A percentile compares a stretch with the other conserved stretches of the same genome.
Conservation (phyloP, 441 rosid genomes). For the Adansonia gregorii region DNA sequence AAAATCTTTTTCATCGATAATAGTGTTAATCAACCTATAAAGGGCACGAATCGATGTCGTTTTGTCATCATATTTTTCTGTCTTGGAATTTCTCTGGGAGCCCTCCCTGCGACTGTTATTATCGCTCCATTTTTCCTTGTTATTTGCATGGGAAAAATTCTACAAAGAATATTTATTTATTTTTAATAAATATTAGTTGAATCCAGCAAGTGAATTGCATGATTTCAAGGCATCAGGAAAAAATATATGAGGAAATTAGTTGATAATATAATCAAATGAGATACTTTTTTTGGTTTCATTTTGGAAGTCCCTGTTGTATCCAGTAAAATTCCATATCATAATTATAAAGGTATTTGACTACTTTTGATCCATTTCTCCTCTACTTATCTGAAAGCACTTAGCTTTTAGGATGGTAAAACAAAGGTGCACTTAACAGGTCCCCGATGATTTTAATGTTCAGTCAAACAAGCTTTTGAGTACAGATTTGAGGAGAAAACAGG, state of each 20-base stretch:
- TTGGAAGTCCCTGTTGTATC: constrained; percentile 3
- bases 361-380: not conserved
- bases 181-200: too few species aligned
- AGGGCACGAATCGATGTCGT: too few species aligned
- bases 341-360: not conserved
- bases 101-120: too few species aligned
- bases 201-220: not conserved
- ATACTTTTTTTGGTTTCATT: not conserved
- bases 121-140: too few species aligned
- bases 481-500: not conserved
- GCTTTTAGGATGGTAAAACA: not conserved
- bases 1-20: too few species aligned
- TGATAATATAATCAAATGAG: not conserved
- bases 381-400: not conserved
- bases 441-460: not conserved
- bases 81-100: too few species aligned
- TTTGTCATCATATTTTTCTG: too few species aligned
- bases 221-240: not conserved
- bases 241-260: not conserved
- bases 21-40: too few species aligned
- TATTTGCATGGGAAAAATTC: too few species aligned
- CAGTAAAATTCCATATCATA: not conserved
- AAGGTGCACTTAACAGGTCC: not conserved
- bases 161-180: too few species aligned
- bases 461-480: constrained; percentile 6